Conservation (phyloP, 2,329 filamentous ascomycete genomes). For the Mycosphaerelloides madeirae region DNA sequence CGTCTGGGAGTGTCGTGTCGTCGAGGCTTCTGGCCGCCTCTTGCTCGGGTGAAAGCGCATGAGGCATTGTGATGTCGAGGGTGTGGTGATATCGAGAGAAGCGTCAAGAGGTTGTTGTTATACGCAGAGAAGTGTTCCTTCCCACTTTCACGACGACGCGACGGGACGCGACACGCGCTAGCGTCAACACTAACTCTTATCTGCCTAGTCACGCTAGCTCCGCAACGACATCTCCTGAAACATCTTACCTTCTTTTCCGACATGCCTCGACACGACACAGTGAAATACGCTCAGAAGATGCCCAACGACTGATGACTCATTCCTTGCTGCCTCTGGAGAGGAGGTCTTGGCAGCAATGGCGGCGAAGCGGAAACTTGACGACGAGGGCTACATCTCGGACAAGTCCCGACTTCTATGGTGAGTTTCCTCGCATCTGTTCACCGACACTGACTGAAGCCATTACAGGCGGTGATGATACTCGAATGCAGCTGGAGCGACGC, state of each 20-base stretch:
- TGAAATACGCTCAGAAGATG: no score
- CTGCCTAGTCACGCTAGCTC: no score
- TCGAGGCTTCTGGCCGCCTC: slow-evolving; percentile 27
- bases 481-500: not conserved
- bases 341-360: not conserved
- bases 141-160: not conserved
- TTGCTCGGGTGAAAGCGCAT: slow-evolving; percentile 37
- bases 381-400: slow-evolving; percentile 30
- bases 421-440: not conserved
- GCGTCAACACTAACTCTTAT: slow-evolving; percentile 1
- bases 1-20: slow-evolving; percentile 33
- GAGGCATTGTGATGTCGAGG: slow-evolving; percentile 41
- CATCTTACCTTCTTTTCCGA: not conserved
- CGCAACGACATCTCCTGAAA: not conserved
- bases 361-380: not conserved
- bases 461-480: slow-evolving; percentile 12
- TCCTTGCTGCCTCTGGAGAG: no score
- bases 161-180: slow-evolving; percentile 1
- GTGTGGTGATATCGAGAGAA: not conserved
- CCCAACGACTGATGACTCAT: no score
- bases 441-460: not conserved
- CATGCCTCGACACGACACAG: no score
- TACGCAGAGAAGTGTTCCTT: no score
- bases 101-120: no score
- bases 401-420: slow-evolving; percentile 46